Evolutionary conservation across 495 filamentous ascomycete species (phyloP), one percentile per base, ranked within the genome.

Genomic region (Cairneyella variabilis): DNA sequence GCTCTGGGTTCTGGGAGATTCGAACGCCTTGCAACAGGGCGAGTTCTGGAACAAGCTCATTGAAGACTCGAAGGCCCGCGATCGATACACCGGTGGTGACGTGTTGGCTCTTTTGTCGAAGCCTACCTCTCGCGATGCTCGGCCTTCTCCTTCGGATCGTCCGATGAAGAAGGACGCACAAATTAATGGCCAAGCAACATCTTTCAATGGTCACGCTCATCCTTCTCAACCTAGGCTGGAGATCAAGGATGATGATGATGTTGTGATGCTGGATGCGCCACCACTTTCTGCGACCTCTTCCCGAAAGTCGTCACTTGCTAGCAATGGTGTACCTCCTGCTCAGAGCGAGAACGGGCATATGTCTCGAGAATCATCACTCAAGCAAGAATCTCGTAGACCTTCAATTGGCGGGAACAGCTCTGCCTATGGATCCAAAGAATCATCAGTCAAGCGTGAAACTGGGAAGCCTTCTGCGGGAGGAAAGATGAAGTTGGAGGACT

Each of bases 1-100:
- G 2, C 76, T 98, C 22, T 98, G 90, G 84, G 90, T 98, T 54
- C 77, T 98, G 14, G 93, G 93, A 53, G 93, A 97, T 64, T 92
- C 95, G 1, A 76, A 84, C 32, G 86, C 90, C 23, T 74, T 98
- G 22, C 71, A 84, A 6, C 86, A 95, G 58, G 95, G 93, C 26
- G 83, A 93, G 61, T 96, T 86, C 69, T 98, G 93, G 93, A 80
- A 76, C 44, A 80, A 83, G 49, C 76, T 98, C 18, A 88, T 98
- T 36, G 76, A 83, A 27, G 86, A 97, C 65, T 86, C 93, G 2
- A 84, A 80, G 58, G 62, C 63, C 25, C 82, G 93, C 47, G 76
- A 87, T 54, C 68, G 82, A n/a, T 96, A 93, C 62, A 91, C 85
- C 0, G 75, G 78, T 32, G 89, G 85, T 12, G 78, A 96, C 55